Evolutionary conservation across 2,329 filamentous ascomycete genomes (phyloP), one percentile per base, ranked within the genome.

Genomic region (Escovopsis sp.): DNA sequence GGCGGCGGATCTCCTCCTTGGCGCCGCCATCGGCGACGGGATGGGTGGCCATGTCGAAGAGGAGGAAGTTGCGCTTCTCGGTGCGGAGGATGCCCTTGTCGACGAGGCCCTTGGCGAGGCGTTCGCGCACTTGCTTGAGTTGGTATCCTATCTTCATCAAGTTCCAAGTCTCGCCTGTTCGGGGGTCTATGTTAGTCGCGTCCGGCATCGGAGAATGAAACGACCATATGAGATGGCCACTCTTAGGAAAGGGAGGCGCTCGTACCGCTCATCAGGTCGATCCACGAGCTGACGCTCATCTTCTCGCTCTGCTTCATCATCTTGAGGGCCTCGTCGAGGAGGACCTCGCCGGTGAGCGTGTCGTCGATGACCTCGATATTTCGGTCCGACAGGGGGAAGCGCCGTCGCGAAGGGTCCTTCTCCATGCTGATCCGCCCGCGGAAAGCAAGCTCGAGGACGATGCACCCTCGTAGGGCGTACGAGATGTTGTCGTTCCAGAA

Each of bases 401-500:
- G 79, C 63, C 90, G 76, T 61, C 90, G 74, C 46, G 82, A 81
- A 34, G 86, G 80, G 61, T 96, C 90, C 60, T 92, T 94, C 59
- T 96, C 85, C 90, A 98, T 98, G 71, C 81, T 88, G 61, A 98
- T 82, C 49, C 90, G 82, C 53, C 90, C 90, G 45, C 90, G 74
- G 62, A 98, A 93, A 43, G 90, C 90, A 50, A 98, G 68, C 62
- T 98, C 90, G 60, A 96, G 84, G 47, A 98, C 90, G 56, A 98
- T 98, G 63, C 90, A 98, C 54, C 90, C 90, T 57, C 90, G 79
- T 43, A 98, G 71, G 45, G 90, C 90, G 58, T 98, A 98, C 41
- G 87, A 94, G 53, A 98, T 98, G 64, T 98, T 98, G 63, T 98
- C 90, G 63, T 98, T 98, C 90, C 90, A 98, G 63, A 98, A 98